Conservation (phyloP, 78 protist species). For the Neovahlkampfia damariscottae region DNA sequence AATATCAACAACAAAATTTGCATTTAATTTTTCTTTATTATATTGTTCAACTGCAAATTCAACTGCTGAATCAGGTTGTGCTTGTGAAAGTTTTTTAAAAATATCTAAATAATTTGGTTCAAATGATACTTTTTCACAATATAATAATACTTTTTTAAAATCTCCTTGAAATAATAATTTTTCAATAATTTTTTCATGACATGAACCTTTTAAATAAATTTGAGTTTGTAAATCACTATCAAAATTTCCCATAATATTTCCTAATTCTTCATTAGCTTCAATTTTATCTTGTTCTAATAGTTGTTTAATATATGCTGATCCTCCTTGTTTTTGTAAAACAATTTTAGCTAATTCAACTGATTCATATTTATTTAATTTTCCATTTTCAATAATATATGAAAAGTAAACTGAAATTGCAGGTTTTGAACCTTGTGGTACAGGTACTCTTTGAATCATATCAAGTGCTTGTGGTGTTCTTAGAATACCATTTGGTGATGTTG, state of each 20-base stretch:
- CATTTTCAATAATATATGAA: conserved; percentile 75
- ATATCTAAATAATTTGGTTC: conserved; percentile 51
- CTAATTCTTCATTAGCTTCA: conserved; percentile 93
- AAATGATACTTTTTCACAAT: conserved; percentile 68
- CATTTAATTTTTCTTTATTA: conserved; percentile 44
- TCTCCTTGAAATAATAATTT: conserved; percentile 76
- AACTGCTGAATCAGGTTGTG: conserved; percentile 67
- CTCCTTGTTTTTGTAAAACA: conserved; percentile 71
- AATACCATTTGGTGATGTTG: conserved; percentile 67
- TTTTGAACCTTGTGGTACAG: conserved; percentile 50
- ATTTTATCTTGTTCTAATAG: conserved; percentile 91
- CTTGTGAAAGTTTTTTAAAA: conserved; percentile 44
- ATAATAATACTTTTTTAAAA: conserved; percentile 77
- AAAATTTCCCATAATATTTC: conserved; percentile 70
- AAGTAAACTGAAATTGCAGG: conserved; percentile 90
- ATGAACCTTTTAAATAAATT: conserved; percentile 74
- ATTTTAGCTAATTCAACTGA: conserved; percentile 88
- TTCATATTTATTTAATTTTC: conserved; percentile 82
- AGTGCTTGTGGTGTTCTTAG: conserved; percentile 88
- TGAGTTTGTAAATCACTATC: conserved; percentile 67
- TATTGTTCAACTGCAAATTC: conserved; percentile 68
- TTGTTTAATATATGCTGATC: conserved; percentile 69
- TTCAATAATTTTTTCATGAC: conserved; percentile 73
- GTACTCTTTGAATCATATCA: conserved; percentile 65
- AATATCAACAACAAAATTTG: conserved; percentile 65